Conservation (phyloP, 371 early-diverging fungal genomes). For the Mucor sp. region DNA sequence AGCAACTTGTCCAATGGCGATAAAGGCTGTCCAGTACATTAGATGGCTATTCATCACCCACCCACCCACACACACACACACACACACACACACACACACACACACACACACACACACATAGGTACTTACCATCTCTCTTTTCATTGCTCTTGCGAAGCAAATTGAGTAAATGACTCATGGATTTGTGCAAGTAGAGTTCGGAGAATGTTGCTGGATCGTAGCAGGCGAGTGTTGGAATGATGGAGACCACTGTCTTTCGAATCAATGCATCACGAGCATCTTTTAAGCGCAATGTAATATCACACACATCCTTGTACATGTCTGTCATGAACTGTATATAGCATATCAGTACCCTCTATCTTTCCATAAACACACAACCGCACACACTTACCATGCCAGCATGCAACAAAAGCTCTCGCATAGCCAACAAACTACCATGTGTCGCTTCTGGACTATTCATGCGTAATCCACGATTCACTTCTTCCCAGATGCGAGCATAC, state of each 20-base stretch:
- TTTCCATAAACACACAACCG: not conserved
- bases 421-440: conserved; percentile 87
- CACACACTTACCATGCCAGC: conserved; percentile 72
- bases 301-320: conserved; percentile 78
- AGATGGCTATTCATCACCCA: no score
- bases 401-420: conserved; percentile 79
- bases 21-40: conserved; percentile 73
- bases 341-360: no score
- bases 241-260: conserved; percentile 79
- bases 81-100: no score
- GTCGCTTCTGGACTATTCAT: conserved; percentile 77
- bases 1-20: conserved; percentile 87
- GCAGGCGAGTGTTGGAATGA: conserved; percentile 84
- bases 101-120: no score
- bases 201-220: conserved; percentile 85
- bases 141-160: conserved; percentile 83
- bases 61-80: no score
- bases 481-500: conserved; percentile 87
- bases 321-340: conserved; percentile 92
- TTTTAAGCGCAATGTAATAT: conserved; percentile 75
- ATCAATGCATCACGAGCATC: conserved; percentile 86
- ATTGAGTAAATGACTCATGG: conserved; percentile 77
- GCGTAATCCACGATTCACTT: conserved; percentile 78
- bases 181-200: conserved; percentile 68
- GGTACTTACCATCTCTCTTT: conserved; percentile 58